phyloP scores from a whole-genome alignment of 1,284 basidiomycete genomes.

The Wolfiporia cocos region DNA sequence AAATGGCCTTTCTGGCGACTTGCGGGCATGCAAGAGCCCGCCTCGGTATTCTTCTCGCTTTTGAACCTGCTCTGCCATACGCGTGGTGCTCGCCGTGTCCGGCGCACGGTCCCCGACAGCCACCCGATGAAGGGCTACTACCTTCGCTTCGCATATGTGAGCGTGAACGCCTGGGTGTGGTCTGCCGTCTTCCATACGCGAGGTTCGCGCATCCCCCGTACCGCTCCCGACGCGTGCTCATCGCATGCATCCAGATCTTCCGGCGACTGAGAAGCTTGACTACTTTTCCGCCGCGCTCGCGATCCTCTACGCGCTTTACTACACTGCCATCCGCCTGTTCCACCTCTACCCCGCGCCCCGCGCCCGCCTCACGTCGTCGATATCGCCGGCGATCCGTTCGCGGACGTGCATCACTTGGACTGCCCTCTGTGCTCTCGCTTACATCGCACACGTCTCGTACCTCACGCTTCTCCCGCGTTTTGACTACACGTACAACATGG shows the following conservation, averaged over 20 bases:
- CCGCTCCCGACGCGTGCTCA: slow-evolving; percentile 7
- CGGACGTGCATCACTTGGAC: slow-evolving; percentile 32
- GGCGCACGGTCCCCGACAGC: slow-evolving; percentile 38
- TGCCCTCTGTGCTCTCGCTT: slow-evolving; percentile 42
- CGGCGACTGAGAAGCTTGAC: slow-evolving; percentile 85
- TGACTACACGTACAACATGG: slow-evolving; percentile 95
- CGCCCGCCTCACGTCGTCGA: slow-evolving; percentile 18
- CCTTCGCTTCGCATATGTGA: slow-evolving; percentile 61
- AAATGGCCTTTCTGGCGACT: slow-evolving; percentile 96
- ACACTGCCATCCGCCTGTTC: slow-evolving; percentile 71
- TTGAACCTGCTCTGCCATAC: slow-evolving; percentile 77
- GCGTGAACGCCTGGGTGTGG: slow-evolving; percentile 93
- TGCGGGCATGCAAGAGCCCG: slow-evolving; percentile 88
- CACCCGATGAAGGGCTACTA: slow-evolving; percentile 77
- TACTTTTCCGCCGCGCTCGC: slow-evolving; percentile 92
- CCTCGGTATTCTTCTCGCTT: slow-evolving; percentile 86
- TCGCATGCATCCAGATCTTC: slow-evolving; percentile 51
- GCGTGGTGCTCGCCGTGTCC: slow-evolving; percentile 47
- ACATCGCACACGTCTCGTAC: slow-evolving; percentile 72
- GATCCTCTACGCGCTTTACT: slow-evolving; percentile 74
- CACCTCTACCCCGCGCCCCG: slow-evolving; percentile 57
- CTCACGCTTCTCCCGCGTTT: slow-evolving; percentile 75
- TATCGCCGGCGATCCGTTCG: slow-evolving; percentile 8
- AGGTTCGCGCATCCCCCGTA: slow-evolving; percentile 41
- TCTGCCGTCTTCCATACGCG: slow-evolving; percentile 89